Conservation (phyloP, 2,329 filamentous ascomycete species). For the Monosporascus sp. region DNA sequence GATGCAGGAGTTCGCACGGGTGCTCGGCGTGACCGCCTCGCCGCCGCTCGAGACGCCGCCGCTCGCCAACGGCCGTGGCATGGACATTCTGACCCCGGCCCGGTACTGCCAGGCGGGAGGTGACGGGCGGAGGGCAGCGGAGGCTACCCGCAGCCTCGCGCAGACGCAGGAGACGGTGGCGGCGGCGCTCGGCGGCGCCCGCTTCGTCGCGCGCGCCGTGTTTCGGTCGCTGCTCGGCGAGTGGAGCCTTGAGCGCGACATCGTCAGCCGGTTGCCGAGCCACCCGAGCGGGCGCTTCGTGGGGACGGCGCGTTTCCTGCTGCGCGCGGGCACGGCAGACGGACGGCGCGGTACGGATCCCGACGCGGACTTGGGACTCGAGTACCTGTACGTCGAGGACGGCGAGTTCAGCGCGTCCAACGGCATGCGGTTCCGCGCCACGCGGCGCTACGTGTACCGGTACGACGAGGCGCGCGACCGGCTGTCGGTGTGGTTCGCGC, state of each 20-base stretch:
- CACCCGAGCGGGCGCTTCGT: conserved; percentile 61
- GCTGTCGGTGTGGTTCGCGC: conserved; percentile 70
- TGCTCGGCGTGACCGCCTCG: conserved; percentile 46
- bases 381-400: conserved; percentile 66
- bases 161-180: conserved; percentile 39
- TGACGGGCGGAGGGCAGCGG: conserved; percentile 31
- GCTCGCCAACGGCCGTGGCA: conserved; percentile 35
- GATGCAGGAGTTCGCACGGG: conserved; percentile 63
- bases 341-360: conserved; percentile 29
- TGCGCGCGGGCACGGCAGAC: conserved; percentile 53
- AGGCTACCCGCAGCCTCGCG: conserved; percentile 37
- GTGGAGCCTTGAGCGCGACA: conserved; percentile 58
- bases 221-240: conserved; percentile 66
- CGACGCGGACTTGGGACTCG: conserved; percentile 35
- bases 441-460: conserved; percentile 65
- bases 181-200: conserved; percentile 35
- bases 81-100: conserved; percentile 53
- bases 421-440: conserved; percentile 53
- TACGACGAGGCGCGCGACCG: conserved; percentile 56
- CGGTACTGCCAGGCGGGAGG: conserved; percentile 39
- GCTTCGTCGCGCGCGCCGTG: conserved; percentile 59
- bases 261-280: conserved; percentile 47
- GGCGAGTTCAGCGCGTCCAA: conserved; percentile 56
- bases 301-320: conserved; percentile 60
- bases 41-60: conserved; percentile 30